Conservation (phyloP, 495 filamentous ascomycete genomes). For the Cenococcum geophilum region DNA sequence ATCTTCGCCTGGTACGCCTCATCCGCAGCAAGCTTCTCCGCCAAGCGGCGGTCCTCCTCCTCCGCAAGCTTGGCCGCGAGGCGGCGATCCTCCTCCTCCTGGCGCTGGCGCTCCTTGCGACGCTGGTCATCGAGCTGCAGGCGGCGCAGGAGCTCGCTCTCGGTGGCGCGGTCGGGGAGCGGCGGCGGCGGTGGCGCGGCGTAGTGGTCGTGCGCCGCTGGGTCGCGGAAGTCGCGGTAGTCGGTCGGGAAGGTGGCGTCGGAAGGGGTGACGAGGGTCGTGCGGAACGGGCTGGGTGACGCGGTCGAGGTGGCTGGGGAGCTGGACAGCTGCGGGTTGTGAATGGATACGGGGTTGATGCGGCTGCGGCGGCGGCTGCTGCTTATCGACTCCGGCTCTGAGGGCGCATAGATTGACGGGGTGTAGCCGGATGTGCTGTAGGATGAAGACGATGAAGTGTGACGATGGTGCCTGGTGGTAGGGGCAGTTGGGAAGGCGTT, state of each 20-base stretch:
- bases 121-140: slow-evolving; percentile 1
- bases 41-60: slow-evolving; percentile 3
- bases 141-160: slow-evolving; percentile 18
- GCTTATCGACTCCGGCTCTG: slow-evolving; percentile 20
- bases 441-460: slow-evolving; percentile 27
- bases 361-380: slow-evolving; percentile 8
- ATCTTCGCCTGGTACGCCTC: slow-evolving; percentile 15
- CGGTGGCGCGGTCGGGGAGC: slow-evolving; percentile 9
- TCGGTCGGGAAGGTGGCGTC: slow-evolving; percentile 12
- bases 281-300: slow-evolving; percentile 10
- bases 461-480: slow-evolving; percentile 13
- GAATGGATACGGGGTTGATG: slow-evolving; percentile 21
- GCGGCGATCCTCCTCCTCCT: slow-evolving; percentile 2
- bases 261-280: slow-evolving; percentile 6
- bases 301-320: slow-evolving; percentile 7
- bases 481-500: slow-evolving; percentile 5
- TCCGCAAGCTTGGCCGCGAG: neutral
- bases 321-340: slow-evolving; percentile 20
- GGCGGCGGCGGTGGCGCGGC: neutral
- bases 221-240: slow-evolving; percentile 15
- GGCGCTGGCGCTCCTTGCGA: slow-evolving; percentile 16
- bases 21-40: slow-evolving; percentile 3
- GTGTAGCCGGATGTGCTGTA: slow-evolving; percentile 19
- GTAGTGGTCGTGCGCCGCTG: neutral
- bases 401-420: slow-evolving; percentile 22